These are phyloP conservation scores for Penstemon eatonii DNA, from an alignment of 257 asterid genomes.

Conservation along the genomic window DNA sequence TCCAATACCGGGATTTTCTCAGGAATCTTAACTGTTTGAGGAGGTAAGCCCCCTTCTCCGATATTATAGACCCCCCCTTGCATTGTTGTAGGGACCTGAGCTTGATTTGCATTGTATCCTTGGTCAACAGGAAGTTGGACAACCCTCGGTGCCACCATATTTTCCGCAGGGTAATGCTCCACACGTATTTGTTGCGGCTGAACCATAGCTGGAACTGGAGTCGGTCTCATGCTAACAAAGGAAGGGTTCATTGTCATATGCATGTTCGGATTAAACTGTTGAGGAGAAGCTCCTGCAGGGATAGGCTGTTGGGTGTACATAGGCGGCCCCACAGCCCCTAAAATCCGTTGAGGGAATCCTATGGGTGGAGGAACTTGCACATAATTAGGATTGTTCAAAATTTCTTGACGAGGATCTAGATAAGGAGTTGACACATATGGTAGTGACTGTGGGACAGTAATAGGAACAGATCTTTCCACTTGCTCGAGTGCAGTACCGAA, in stretches of 20 bases:
- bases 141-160: conserved; percentile 50
- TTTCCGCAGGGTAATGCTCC: conserved; percentile 60
- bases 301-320: conserved; percentile 55
- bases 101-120: conserved; percentile 52
- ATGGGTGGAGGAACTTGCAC: conserved; percentile 61
- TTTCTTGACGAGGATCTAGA: conserved; percentile 62
- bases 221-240: conserved; percentile 52
- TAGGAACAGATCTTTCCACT: conserved; percentile 49
- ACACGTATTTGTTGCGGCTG: conserved; percentile 61
- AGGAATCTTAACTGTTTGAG: conserved; percentile 39
- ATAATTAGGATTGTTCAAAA: conserved; percentile 45
- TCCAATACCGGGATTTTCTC: conserved; percentile 44
- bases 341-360: conserved; percentile 64
- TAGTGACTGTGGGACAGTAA: conserved; percentile 43
- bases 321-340: conserved; percentile 62
- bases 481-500: conserved; percentile 45
- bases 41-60: conserved; percentile 48
- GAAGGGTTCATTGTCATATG: conserved; percentile 74
- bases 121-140: conserved; percentile 62
- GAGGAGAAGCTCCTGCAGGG: conserved; percentile 49
- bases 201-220: conserved; percentile 42
- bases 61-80: conserved; percentile 55
- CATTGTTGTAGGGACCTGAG: conserved; percentile 49
- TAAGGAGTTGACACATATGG: conserved; percentile 49
- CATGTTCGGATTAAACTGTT: conserved; percentile 57